Conservation (phyloP, 352 stramenopile species). For the Aphanomyces euteiches region DNA sequence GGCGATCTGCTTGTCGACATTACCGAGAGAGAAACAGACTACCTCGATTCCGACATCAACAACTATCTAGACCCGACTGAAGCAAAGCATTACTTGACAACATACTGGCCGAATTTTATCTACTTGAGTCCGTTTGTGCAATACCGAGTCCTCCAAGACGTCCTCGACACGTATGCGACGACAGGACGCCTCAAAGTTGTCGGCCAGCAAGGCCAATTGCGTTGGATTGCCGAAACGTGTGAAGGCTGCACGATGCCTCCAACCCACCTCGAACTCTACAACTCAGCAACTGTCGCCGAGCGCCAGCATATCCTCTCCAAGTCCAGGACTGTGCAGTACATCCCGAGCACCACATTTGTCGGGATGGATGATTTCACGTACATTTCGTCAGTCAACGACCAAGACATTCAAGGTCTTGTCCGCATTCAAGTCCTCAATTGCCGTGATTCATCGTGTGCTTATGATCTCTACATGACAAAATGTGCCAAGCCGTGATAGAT, state of each 20-base stretch:
- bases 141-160: conserved; percentile 46
- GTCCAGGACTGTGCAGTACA: conserved; percentile 45
- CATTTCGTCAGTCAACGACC: conserved; percentile 43
- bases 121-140: conserved; percentile 40
- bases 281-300: conserved; percentile 32
- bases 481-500: neutral
- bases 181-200: conserved; percentile 51
- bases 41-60: conserved; percentile 61
- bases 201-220: conserved; percentile 32
- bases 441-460: conserved; percentile 36
- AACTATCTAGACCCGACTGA: conserved; percentile 54
- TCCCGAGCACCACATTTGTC: conserved; percentile 43
- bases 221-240: conserved; percentile 41
- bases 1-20: conserved; percentile 56
- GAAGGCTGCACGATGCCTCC: conserved; percentile 43
- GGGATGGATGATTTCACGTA: conserved; percentile 61
- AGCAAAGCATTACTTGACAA: conserved; percentile 47
- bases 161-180: conserved; percentile 46
- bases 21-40: conserved; percentile 53
- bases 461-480: conserved; percentile 5
- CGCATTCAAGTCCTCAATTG: conserved; percentile 54
- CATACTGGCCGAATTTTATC: conserved; percentile 50
- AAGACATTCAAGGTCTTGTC: conserved; percentile 54
- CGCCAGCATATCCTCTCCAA: conserved; percentile 19
- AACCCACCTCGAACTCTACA: conserved; percentile 56